Conservation (phyloP, 768 basidiomycete species). For the Trichaptum fuscoviolaceum region DNA sequence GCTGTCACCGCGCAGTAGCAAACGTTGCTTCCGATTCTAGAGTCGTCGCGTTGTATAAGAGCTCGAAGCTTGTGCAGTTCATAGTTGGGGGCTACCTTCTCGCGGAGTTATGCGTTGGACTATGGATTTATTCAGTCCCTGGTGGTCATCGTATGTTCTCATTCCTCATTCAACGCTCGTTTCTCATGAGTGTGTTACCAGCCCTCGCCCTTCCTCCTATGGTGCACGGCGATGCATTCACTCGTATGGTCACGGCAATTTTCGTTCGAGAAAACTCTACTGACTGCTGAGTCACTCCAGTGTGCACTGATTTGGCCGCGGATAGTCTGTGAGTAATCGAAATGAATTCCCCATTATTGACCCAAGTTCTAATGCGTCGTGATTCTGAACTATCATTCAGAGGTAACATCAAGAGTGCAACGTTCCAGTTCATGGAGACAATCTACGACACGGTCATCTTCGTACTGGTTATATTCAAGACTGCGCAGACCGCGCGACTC, state of each 20-base stretch:
- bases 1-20: no score
- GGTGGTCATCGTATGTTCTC: conserved; percentile 1
- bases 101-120: background rate
- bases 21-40: background rate
- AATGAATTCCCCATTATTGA: background rate
- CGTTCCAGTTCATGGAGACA: conserved; percentile 5
- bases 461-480: background rate
- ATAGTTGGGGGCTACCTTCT: background rate
- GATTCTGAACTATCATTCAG: background rate
- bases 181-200: background rate
- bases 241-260: background rate
- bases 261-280: background rate
- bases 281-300: background rate
- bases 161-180: background rate
- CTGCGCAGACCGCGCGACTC: background rate
- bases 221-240: conserved; percentile 1
- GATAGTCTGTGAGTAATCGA: background rate
- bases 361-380: background rate
- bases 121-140: background rate
- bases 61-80: background rate
- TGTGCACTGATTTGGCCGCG: background rate
- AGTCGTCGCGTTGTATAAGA: background rate
- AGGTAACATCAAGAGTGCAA: conserved; percentile 2
- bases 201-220: background rate
- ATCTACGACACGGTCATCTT: conserved; percentile 4